These are phyloP conservation scores for Linnemannia exigua DNA, from an alignment of 192 early-diverging fungal species.

Conservation along the genomic window DNA sequence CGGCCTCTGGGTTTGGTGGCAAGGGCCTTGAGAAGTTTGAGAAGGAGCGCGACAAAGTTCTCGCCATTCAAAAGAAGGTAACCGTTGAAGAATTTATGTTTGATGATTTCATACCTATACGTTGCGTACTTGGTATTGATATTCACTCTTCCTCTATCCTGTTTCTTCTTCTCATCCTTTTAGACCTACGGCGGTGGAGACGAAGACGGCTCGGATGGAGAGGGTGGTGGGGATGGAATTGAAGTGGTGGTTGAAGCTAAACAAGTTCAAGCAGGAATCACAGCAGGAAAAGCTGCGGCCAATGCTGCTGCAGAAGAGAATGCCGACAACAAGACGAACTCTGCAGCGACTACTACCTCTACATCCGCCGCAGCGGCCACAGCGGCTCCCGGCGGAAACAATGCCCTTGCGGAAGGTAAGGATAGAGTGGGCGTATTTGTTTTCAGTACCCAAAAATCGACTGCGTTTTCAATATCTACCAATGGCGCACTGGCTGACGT, in stretches of 20 bases:
- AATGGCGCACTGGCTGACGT: not conserved
- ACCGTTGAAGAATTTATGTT: too few relatives aligned
- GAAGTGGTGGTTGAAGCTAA: conserved; percentile 57
- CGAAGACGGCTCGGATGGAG: conserved; percentile 79
- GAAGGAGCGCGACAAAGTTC: conserved; percentile 89
- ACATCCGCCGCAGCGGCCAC: not conserved
- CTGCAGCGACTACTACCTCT: not conserved
- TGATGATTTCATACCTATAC: too few relatives aligned
- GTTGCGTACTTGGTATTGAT: not conserved
- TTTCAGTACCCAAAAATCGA: not conserved
- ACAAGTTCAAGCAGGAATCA: conserved; percentile 57
- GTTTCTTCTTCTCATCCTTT: conserved; percentile 13
- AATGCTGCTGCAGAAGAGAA: conserved; percentile 25
- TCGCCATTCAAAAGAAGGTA: conserved; percentile 92
- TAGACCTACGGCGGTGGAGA: conserved; percentile 80
- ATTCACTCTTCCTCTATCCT: not conserved
- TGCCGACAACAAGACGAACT: conserved; percentile 22
- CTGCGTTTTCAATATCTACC: too few relatives aligned
- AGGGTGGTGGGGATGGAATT: conserved; percentile 66
- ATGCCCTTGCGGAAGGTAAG: conserved; percentile 31
- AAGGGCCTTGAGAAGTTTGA: conserved; percentile 97
- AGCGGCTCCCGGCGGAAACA: conserved; percentile 7
- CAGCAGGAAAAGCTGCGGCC: conserved; percentile 54
- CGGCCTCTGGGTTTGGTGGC: conserved; percentile 92
- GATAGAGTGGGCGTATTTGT: not conserved